These are phyloP conservation scores for Rhodotorula graminis DNA, from an alignment of 768 basidiomycete species.

Conservation along the genomic window DNA sequence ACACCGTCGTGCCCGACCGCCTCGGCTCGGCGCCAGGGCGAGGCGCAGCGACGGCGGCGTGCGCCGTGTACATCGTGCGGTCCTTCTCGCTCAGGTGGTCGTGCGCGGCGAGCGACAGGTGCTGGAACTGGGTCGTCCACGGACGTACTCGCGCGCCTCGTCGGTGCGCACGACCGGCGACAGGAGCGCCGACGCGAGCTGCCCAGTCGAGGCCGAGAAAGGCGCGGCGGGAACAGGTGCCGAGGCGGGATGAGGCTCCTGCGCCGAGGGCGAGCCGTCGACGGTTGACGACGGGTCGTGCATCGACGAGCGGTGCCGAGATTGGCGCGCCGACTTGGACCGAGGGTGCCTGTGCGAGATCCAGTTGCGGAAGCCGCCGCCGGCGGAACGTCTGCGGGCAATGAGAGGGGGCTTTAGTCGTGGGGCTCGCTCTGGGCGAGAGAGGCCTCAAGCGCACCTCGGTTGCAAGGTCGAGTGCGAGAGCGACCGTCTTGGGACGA, in stretches of 20 bases:
- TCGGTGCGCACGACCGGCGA: slow-evolving; percentile 32
- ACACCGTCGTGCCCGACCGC: background rate
- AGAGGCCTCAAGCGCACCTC: background rate
- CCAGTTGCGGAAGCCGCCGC: background rate
- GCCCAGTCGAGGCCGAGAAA: slow-evolving; percentile 32
- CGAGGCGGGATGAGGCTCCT: too few relatives aligned
- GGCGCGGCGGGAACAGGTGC: background rate
- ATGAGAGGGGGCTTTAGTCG: too few relatives aligned
- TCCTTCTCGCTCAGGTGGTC: slow-evolving; percentile 35
- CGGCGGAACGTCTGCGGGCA: background rate
- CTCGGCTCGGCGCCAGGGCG: too few relatives aligned
- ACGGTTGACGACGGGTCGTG: background rate
- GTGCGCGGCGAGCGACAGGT: slow-evolving; percentile 29
- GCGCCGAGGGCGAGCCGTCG: background rate
- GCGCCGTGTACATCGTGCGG: slow-evolving; percentile 6
- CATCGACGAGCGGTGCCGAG: background rate
- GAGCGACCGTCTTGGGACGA: background rate
- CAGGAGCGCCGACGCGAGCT: slow-evolving; percentile 30
- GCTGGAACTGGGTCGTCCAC: slow-evolving; percentile 36
- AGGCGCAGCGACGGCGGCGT: background rate
- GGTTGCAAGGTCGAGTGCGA: background rate
- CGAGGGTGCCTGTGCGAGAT: background rate
- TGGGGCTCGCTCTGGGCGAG: too few relatives aligned
- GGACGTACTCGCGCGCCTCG: slow-evolving; percentile 42
- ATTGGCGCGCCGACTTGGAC: background rate